Evolutionary conservation across 768 basidiomycete species (phyloP).

Genomic region (Boletus tomentosulus): DNA sequence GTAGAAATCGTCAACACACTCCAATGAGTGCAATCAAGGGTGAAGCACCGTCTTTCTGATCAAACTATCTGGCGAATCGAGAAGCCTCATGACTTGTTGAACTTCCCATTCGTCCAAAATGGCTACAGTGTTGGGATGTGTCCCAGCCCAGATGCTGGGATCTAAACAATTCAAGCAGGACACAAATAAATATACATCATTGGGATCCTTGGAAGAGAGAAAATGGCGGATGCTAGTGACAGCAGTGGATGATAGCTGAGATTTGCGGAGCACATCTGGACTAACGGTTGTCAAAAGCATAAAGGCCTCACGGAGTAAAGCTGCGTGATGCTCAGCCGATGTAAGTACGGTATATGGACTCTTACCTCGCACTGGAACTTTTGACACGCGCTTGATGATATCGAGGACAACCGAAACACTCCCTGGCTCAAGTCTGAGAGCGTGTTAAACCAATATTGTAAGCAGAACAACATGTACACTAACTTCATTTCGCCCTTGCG

Average conservation of each 20-base stretch:
- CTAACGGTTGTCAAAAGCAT: slow-evolving; percentile 26
- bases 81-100: slow-evolving; percentile 61
- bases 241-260: slow-evolving; percentile 21
- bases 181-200: slow-evolving; percentile 65
- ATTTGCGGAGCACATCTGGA: slow-evolving; percentile 17
- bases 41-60: slow-evolving; percentile 57
- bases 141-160: slow-evolving; percentile 66
- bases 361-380: slow-evolving; percentile 26
- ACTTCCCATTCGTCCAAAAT: slow-evolving; percentile 72
- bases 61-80: slow-evolving; percentile 54
- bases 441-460: neutral
- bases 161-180: slow-evolving; percentile 58
- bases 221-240: slow-evolving; percentile 51
- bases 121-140: slow-evolving; percentile 42
- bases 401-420: slow-evolving; percentile 20
- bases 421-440: slow-evolving; percentile 20
- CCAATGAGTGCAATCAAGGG: neutral
- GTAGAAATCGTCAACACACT: slow-evolving; percentile 5
- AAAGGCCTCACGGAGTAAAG: slow-evolving; percentile 33
- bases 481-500: slow-evolving; percentile 21
- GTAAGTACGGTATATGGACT: neutral
- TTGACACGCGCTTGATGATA: slow-evolving; percentile 24
- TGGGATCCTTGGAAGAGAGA: slow-evolving; percentile 52
- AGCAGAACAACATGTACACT: slow-evolving; percentile 3
- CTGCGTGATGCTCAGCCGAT: slow-evolving; percentile 24